Percentiles rank a stretch among this genome's conserved stretches.
phyloP scores from a whole-genome alignment of 441 rosid species.

The Arabidopsis lyrata region DNA sequence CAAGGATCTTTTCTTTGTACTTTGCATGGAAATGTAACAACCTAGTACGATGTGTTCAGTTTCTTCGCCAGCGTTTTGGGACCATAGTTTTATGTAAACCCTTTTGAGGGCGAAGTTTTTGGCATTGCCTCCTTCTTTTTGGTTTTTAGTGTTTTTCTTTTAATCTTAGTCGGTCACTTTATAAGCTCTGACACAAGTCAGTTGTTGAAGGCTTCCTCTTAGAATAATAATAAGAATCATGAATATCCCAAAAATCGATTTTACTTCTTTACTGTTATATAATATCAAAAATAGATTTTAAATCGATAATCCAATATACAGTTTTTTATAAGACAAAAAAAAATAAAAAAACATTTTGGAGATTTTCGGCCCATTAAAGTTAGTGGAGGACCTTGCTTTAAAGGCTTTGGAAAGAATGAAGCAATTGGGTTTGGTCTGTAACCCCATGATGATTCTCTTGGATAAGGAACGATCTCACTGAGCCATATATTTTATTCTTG shows the following conservation, averaged over 20 bases:
- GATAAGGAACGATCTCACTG: not conserved
- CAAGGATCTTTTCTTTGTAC: conserved; percentile 31
- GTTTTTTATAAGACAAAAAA: too few species aligned
- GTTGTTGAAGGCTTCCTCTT: not conserved
- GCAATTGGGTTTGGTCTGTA: conserved; percentile 8
- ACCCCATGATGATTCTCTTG: not conserved
- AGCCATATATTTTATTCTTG: not conserved
- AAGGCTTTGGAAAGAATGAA: too few species aligned
- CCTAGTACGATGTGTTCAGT: conserved; percentile 34
- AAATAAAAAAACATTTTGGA: not conserved
- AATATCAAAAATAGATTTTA: too few species aligned
- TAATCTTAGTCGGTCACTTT: not conserved
- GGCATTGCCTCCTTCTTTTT: conserved; percentile 17
- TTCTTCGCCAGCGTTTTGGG: conserved; percentile 30
- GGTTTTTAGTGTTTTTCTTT: not conserved
- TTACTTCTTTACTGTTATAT: too few species aligned
- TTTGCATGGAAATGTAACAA: conserved; percentile 34
- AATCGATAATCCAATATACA: too few species aligned
- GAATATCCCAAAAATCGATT: not conserved
- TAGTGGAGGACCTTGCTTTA: not conserved
- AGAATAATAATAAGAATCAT: not conserved
- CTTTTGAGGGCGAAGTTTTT: conserved; percentile 31
- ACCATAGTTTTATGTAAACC: conserved; percentile 33
- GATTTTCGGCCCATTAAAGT: not conserved
- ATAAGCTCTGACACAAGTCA: not conserved